Evolutionary conservation across 805 yeast species (phyloP).

Genomic region (Yamadazyma sp.): DNA sequence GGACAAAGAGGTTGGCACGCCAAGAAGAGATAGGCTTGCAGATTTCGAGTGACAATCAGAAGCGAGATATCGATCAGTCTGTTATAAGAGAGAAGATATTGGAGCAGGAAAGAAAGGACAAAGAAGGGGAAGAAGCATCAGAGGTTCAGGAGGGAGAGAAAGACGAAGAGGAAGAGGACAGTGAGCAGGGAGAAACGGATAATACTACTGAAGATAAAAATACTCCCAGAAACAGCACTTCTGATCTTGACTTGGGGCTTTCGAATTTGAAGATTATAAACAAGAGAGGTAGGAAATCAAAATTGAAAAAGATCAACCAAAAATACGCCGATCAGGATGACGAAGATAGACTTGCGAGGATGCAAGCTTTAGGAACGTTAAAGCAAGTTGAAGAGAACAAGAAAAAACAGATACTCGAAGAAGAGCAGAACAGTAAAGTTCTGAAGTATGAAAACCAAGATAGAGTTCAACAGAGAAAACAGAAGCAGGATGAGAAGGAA

Average conservation of each 20-base stretch:
- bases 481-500: slow-evolving; percentile 46
- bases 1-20: slow-evolving; percentile 26
- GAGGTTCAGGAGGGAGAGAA: neutral
- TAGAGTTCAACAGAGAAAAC: slow-evolving; percentile 42
- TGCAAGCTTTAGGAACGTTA: slow-evolving; percentile 83
- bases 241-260: slow-evolving; percentile 8
- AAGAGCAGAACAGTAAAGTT: slow-evolving; percentile 26
- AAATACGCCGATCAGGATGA: slow-evolving; percentile 93
- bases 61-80: slow-evolving; percentile 33
- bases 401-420: slow-evolving; percentile 29
- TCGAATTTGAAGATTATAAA: slow-evolving; percentile 11
- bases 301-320: slow-evolving; percentile 74
- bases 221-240: neutral
- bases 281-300: slow-evolving; percentile 81
- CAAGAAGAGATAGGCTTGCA: slow-evolving; percentile 41
- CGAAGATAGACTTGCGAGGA: slow-evolving; percentile 70
- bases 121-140: slow-evolving; percentile 8
- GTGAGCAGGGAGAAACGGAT: neutral
- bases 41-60: slow-evolving; percentile 34
- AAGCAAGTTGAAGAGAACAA: slow-evolving; percentile 46
- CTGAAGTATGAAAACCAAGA: slow-evolving; percentile 20
- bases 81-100: slow-evolving; percentile 15
- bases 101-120: slow-evolving; percentile 13
- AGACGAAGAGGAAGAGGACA: neutral
- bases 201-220: neutral